phyloP scores from a whole-genome alignment of 345 rosid genomes.

The Populus pruinosa region DNA sequence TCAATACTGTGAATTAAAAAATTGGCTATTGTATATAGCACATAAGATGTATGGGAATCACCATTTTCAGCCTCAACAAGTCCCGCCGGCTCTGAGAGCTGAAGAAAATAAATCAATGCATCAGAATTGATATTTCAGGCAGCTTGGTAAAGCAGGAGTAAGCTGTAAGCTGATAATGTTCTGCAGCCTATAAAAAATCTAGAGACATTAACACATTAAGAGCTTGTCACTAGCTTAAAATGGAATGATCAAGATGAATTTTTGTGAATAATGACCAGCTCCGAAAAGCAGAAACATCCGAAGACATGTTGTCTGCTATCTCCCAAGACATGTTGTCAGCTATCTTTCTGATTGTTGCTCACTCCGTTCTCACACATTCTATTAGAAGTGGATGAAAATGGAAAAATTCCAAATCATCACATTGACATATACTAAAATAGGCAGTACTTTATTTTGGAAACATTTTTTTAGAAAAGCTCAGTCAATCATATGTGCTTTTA shows the following conservation, averaged over 20 bases:
- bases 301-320: not conserved
- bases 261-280: not conserved
- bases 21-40: not conserved
- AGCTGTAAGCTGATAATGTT: not conserved
- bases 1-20: not conserved
- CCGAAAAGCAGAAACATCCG: not conserved
- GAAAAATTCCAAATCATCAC: too few species aligned
- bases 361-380: not conserved
- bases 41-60: conserved; percentile 25
- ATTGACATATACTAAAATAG: too few species aligned
- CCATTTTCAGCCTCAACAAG: conserved; percentile 72
- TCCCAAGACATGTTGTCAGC: not conserved
- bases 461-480: too few species aligned
- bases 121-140: conserved; percentile 11
- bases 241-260: not conserved
- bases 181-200: not conserved
- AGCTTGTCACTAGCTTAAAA: not conserved
- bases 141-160: not conserved
- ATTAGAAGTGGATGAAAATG: not conserved
- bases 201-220: not conserved
- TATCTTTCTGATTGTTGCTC: not conserved
- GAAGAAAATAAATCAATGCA: conserved; percentile 25
- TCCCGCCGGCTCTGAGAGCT: conserved; percentile 97
- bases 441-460: too few species aligned
- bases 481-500: not conserved